Percentiles rank a stretch among this genome's conserved stretches.
These are phyloP conservation scores for Thelephora terrestris DNA, from an alignment of 1,284 basidiomycete species.

Conservation along the genomic window DNA sequence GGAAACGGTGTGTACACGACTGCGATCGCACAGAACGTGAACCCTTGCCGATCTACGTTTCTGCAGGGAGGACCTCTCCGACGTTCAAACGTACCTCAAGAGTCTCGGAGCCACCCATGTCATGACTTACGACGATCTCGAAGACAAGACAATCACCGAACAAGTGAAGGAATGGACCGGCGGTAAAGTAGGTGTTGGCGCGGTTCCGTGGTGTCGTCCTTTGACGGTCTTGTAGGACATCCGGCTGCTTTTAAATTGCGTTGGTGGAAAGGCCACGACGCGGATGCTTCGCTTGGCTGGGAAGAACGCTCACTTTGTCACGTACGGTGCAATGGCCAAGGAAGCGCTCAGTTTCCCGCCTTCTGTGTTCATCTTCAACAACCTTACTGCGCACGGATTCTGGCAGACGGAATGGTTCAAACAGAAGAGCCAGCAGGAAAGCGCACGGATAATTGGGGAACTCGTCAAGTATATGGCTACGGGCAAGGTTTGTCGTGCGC, in stretches of 20 bases:
- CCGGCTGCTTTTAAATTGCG: conserved; percentile 69
- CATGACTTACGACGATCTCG: conserved; percentile 63
- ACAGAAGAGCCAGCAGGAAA: conserved; percentile 29
- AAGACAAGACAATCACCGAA: conserved; percentile 39
- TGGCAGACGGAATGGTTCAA: conserved; percentile 72
- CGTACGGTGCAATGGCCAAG: conserved; percentile 86
- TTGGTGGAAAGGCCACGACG: conserved; percentile 62
- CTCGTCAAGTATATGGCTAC: conserved; percentile 41
- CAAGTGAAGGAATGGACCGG: conserved; percentile 40
- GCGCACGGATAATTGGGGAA: conserved; percentile 34
- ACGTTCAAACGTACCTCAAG: conserved; percentile 40
- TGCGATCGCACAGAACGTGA: background rate
- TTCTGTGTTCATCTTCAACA: conserved; percentile 75
- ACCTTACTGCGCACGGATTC: conserved; percentile 61
- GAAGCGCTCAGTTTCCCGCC: conserved; percentile 71
- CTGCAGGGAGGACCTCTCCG: conserved; percentile 40
- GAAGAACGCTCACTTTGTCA: conserved; percentile 60
- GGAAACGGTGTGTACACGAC: conserved; percentile 43
- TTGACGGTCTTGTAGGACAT: conserved; percentile 31
- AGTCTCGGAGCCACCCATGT: conserved; percentile 64
- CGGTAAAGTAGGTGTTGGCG: background rate
- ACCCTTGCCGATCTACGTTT: background rate
- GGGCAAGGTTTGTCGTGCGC: conserved; percentile 37
- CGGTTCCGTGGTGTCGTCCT: background rate
- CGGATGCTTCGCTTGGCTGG: conserved; percentile 60